Evolutionary conservation across 2,329 filamentous ascomycete genomes (phyloP), one percentile per base, ranked within the genome.

Genomic region (Cercospora zeae-maydis): DNA sequence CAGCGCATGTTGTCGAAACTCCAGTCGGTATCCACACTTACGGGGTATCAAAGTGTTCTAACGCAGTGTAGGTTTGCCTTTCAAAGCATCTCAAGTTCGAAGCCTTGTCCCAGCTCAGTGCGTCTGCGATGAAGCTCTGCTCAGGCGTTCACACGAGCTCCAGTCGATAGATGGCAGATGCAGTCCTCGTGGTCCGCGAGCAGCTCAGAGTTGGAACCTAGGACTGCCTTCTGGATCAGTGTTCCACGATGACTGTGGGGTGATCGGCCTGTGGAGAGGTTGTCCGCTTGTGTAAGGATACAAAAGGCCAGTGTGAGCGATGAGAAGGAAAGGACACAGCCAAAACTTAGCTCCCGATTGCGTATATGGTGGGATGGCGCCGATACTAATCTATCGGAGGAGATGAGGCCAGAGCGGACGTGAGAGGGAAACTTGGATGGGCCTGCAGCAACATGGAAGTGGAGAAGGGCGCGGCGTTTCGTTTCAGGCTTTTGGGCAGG

Each of bases 401-500:
- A 66, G 64, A 66, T 66, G 61, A 62, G 61, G 49, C 30, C 51
- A 56, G 63, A 14, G 59, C 30, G 30, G 33, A 31, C 37, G 39
- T 13, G 30, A n/a, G 47, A 16, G 47, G 47, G 59, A 62, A 64
- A 66, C 64, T 66, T 62, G 64, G 58, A 62, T 59, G 45, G 39
- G 63, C 60, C 63, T 63, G 63, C 59, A 53, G 56, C 11, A 58
- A 30, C 63, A 63, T 55, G 52, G 56, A 55, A 57, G 56, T 58
- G 63, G 64, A 60, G 34, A 14, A 51, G 24, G 24, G 24, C 24
- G 24, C 24, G 49, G 49, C 19, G 57, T 36, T 27, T 58, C 45
- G 64, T 66, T 66, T 66, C 64, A 64, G 36, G 55, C 21, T 7
- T 11, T 36, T n/a, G n/a, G 45, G 24, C 63, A 56, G 31, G 57